Conservation (phyloP, 2,329 filamentous ascomycete genomes). For the Aureobasidium namibiae region DNA sequence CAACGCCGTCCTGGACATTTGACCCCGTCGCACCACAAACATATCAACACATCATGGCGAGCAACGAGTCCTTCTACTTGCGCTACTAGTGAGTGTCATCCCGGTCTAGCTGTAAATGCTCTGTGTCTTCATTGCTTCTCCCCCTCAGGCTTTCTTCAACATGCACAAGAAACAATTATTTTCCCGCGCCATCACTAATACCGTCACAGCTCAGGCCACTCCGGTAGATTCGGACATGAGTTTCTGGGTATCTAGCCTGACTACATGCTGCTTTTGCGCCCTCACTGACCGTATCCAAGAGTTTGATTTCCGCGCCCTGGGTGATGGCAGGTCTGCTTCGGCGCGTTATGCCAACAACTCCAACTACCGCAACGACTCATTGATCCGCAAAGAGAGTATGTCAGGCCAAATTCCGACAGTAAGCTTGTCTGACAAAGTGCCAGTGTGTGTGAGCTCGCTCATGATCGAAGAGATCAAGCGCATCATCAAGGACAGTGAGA, state of each 20-base stretch:
- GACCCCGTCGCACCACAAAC: neutral
- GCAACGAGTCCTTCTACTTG: slow-evolving; percentile 83
- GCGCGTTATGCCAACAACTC: slow-evolving; percentile 98
- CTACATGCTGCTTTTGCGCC: neutral
- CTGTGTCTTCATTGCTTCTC: neutral
- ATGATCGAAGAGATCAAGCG: slow-evolving; percentile 92
- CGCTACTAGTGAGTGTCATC: slow-evolving; percentile 91
- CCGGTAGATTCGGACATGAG: slow-evolving; percentile 94
- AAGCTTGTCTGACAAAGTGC: neutral
- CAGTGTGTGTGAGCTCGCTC: slow-evolving; percentile 91
- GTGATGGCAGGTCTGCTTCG: slow-evolving; percentile 86
- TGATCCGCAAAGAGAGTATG: slow-evolving; percentile 99
- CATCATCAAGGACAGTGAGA: slow-evolving; percentile 95
- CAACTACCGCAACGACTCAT: slow-evolving; percentile 96
- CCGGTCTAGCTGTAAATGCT: no score
- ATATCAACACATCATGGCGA: slow-evolving; percentile 44
- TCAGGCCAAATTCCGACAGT: neutral
- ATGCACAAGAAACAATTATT: neutral
- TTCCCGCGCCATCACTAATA: slow-evolving; percentile 3
- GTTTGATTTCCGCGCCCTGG: slow-evolving; percentile 89
- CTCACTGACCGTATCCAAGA: slow-evolving; percentile 47
- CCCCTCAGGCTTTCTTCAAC: neutral
- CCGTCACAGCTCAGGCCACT: slow-evolving; percentile 74
- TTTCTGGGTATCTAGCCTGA: slow-evolving; percentile 64
- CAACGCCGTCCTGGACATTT: neutral